phyloP scores from a whole-genome alignment of 1,139 yeast species.

The Ogataea hybrid region DNA sequence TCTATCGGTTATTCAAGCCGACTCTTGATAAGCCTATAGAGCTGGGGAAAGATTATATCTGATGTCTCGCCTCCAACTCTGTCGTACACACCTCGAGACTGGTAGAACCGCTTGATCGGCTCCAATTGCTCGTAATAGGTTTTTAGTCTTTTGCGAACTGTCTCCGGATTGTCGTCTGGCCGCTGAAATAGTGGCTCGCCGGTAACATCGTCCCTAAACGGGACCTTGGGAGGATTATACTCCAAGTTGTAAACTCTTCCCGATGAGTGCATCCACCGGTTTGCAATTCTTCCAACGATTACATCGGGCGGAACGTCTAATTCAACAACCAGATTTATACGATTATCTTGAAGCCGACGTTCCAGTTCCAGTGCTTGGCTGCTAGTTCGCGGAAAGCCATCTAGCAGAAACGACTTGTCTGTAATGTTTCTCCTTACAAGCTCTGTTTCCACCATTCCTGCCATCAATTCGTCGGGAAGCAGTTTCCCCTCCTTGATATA shows the following conservation, averaged over 20 bases:
- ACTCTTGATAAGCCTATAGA: constrained; percentile 41
- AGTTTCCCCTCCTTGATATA: constrained; percentile 63
- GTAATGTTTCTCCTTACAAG: constrained; percentile 47
- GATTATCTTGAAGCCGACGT: constrained; percentile 38
- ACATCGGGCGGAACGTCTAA: constrained; percentile 79
- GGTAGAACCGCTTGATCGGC: constrained; percentile 67
- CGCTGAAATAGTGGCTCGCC: constrained; percentile 83
- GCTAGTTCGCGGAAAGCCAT: constrained; percentile 86
- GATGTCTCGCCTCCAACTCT: constrained; percentile 75
- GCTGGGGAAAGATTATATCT: constrained; percentile 77
- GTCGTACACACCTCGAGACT: constrained; percentile 48
- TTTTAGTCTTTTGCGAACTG: constrained; percentile 65
- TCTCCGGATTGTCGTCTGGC: constrained; percentile 73
- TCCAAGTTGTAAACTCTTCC: constrained; percentile 85
- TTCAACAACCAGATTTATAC: constrained; percentile 74
- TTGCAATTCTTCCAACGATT: constrained; percentile 76
- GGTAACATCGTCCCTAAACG: constrained; percentile 82
- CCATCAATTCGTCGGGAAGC: constrained; percentile 72
- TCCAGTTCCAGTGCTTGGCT: constrained; percentile 67
- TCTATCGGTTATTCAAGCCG: constrained; percentile 19
- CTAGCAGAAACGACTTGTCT: constrained; percentile 61
- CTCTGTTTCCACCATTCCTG: constrained; percentile 48
- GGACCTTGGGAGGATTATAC: constrained; percentile 83
- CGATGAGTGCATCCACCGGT: constrained; percentile 85
- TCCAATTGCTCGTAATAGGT: constrained; percentile 56